Percentiles rank a stretch among this genome's conserved stretches.
phyloP scores from a whole-genome alignment of 179 eudicot species.

The Monotropa hypopitys region DNA sequence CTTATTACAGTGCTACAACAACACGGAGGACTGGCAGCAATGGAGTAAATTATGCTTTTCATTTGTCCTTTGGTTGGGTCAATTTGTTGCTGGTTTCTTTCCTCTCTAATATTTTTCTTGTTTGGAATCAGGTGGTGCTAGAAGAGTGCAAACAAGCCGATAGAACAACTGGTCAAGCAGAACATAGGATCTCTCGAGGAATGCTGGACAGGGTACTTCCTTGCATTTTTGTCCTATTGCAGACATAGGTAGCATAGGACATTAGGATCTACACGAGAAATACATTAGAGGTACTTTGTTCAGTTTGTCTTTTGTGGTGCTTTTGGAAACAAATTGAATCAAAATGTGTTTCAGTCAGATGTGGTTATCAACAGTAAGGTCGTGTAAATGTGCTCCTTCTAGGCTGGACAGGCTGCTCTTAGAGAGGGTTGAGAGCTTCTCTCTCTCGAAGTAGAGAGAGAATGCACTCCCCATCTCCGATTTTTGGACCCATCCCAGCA shows the following conservation, averaged over 20 bases:
- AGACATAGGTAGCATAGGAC: neutral
- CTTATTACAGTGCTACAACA: conserved; percentile 53
- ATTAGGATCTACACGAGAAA: neutral
- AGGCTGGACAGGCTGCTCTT: too few species aligned
- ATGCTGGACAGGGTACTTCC: conserved; percentile 56
- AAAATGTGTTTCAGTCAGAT: neutral
- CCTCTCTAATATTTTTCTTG: neutral
- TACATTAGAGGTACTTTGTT: neutral
- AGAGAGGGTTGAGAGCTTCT: too few species aligned
- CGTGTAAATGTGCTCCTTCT: neutral
- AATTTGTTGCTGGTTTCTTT: neutral
- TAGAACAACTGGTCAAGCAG: conserved; percentile 65
- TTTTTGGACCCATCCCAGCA: too few species aligned
- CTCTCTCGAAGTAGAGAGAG: too few species aligned
- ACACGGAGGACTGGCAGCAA: conserved; percentile 46
- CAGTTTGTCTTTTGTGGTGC: too few species aligned
- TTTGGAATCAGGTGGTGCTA: conserved; percentile 33
- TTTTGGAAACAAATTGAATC: neutral
- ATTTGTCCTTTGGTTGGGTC: neutral
- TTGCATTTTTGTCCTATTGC: neutral
- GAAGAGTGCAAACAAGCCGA: conserved; percentile 86
- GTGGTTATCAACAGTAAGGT: neutral
- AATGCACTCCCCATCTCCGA: too few species aligned
- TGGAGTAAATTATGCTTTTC: conserved; percentile 39
- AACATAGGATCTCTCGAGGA: conserved; percentile 69